Base-by-base conservation (phyloP, 2,329 filamentous ascomycete species). In the Cladosporium sp. region DNA sequence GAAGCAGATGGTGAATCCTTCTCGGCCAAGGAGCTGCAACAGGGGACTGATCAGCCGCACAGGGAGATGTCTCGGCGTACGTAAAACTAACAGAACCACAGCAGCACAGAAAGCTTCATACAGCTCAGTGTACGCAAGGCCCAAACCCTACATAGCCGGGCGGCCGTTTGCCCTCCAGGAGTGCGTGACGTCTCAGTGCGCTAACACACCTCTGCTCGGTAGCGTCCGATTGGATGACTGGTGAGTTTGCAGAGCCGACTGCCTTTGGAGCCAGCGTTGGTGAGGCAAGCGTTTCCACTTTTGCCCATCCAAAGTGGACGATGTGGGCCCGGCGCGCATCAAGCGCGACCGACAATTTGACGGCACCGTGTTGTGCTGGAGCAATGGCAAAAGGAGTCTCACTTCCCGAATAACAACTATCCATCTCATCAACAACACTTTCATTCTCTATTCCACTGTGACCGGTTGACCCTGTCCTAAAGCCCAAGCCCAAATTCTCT, bases 271-370 rank as follows among this genome's bases (percentile, higher is more conserved):
- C 28, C 17, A 19, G 28, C 25, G 45, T 37, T 37, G 47, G 47
- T 35, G 34, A 50, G 47, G 32, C 37, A 40, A 55, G 40, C 40
- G 52, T 50, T 47, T 55, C 52, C 52, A 55, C 52, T 55, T 55
- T 55, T 55, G 40, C 52, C 45, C 28, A 40, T 25, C 36, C 40
- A 25, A 55, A 45, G 52, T 55, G 52, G 19, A 47, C 52, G 13
- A 47, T 45, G 52, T 55, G 52, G 52, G 52, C 40, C 52, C 40
- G 52, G 32, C 40, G 40, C 40, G 40, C 52, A 44, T 55, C 39
- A 55, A 22, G 51, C 51, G 37, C 51, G 52, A 53, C 52, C 52
- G 52, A 55, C 47, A 25, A 55, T 55, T 55, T 47, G 40, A 55
- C 52, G 52, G 39, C 52, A 32, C 28, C 35, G 34, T 40, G 40